These are phyloP conservation scores for Dittrichia graveolens DNA, from an alignment of 129 eudicot species.

Conservation along the genomic window DNA sequence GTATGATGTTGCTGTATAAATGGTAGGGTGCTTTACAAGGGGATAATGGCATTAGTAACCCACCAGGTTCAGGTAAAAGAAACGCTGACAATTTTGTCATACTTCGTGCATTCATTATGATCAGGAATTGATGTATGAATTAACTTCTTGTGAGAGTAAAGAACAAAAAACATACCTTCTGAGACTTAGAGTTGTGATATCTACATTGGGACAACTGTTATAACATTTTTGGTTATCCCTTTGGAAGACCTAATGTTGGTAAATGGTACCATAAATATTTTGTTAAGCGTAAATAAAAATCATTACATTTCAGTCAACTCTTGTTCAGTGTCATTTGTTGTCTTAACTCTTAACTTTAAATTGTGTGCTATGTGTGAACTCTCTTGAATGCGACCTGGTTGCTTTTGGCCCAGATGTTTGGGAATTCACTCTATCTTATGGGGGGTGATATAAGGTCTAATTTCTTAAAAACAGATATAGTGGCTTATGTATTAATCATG, in stretches of 20 bases:
- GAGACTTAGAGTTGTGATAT: slow-evolving; percentile 4
- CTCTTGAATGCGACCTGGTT: neutral
- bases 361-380: neutral
- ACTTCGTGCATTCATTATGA: neutral
- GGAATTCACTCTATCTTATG: slow-evolving; percentile 4
- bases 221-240: slow-evolving; percentile 9
- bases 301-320: neutral
- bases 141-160: slow-evolving; percentile 1
- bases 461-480: slow-evolving; percentile 1
- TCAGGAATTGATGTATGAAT: slow-evolving; percentile 18
- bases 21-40: slow-evolving; percentile 39
- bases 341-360: neutral
- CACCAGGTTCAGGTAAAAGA: slow-evolving; percentile 60
- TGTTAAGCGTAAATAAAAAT: neutral
- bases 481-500: slow-evolving; percentile 11
- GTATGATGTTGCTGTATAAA: slow-evolving; percentile 42
- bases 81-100: neutral
- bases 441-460: neutral
- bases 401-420: neutral
- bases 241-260: neutral
- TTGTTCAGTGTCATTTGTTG: neutral
- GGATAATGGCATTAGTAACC: slow-evolving; percentile 71
- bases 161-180: neutral
- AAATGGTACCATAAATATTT: neutral
- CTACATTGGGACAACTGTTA: neutral